Base-by-base conservation (phyloP, 177 flowering plant genomes). In the Telopea speciosissima region DNA sequence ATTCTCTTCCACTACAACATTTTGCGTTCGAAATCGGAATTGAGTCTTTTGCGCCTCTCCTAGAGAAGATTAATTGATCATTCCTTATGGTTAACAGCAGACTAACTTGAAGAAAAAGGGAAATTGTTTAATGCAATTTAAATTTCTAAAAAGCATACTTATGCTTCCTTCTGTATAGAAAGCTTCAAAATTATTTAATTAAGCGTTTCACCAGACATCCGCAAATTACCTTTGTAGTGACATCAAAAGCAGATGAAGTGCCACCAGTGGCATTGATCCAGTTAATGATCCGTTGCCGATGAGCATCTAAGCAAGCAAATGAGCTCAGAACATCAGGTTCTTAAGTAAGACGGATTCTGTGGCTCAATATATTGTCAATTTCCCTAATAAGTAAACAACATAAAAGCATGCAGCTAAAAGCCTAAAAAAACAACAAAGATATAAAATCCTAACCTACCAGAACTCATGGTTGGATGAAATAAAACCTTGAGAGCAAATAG, bases 261-360 rank as follows among this genome's bases (percentile, higher is more conserved):
- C 86, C 84, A 76, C 80, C 83, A 33, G 86, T 81, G 66, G 83
- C 84, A 77, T 83, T 83, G 66, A 83, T 83, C 83, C 86, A 83
- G 54, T 83, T 76, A 68, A 83, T 71, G 33, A 80, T 81, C 36
- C 86, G 73, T 72, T 83, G 86, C 17, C 86, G 80, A 69, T 83
- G 86, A 64, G 79, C 73, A 83, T 83, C 86, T 81, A 73, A 11
- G 52, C n/a, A 72, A 1, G 65, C 42, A 60, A 62, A 65, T 2
- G 66, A 63, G 60, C n/a, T 54, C 67, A 63, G 25, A 45, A 62
- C 22, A 21, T 26, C 62, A 68, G 63, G 44, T n/a, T n/a, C n/a
- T n/a, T n/a, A n/a, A n/a, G n/a, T n/a, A 45, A 67, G 64, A 17
- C 11, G 3, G 17, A 25, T 36, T 60, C 24, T 40, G 9, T 40